Evolutionary conservation across 179 eudicot species (phyloP).

Genomic region (Beta lomatogona): DNA sequence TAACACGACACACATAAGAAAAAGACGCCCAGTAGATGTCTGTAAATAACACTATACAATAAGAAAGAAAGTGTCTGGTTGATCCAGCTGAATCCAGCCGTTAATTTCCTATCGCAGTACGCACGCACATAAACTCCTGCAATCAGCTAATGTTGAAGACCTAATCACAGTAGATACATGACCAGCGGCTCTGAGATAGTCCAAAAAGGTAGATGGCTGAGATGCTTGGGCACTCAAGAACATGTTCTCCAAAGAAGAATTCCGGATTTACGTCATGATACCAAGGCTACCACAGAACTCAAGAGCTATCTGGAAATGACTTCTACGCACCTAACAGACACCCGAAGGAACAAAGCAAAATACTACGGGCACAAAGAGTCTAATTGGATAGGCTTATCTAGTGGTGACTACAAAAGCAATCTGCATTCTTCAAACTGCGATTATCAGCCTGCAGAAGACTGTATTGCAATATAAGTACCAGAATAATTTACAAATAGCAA

Average conservation of each 20-base stretch:
- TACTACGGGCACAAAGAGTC: slow-evolving; percentile 36
- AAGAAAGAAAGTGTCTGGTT: slow-evolving; percentile 39
- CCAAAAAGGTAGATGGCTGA: slow-evolving; percentile 31
- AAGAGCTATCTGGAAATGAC: slow-evolving; percentile 34
- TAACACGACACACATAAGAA: slow-evolving; percentile 29
- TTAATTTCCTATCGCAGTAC: slow-evolving; percentile 33
- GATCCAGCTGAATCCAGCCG: slow-evolving; percentile 51
- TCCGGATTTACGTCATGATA: slow-evolving; percentile 27
- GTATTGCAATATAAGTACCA: slow-evolving; percentile 14
- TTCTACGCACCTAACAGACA: slow-evolving; percentile 41
- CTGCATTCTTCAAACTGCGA: slow-evolving; percentile 40
- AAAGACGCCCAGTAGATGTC: slow-evolving; percentile 34
- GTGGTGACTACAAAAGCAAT: slow-evolving; percentile 44
- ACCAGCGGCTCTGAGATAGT: slow-evolving; percentile 32
- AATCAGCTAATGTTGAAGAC: slow-evolving; percentile 40
- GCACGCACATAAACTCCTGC: slow-evolving; percentile 36
- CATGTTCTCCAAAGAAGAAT: slow-evolving; percentile 43
- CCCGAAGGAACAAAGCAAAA: slow-evolving; percentile 45
- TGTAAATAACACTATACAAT: slow-evolving; percentile 35
- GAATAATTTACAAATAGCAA: neutral
- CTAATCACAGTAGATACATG: slow-evolving; percentile 42
- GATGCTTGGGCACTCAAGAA: slow-evolving; percentile 35
- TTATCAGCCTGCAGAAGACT: slow-evolving; percentile 53
- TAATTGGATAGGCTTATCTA: slow-evolving; percentile 44
- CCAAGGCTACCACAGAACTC: slow-evolving; percentile 37